A percentile compares a stretch with the other conserved stretches of the same genome.
These are phyloP conservation scores for Ustilago hordei DNA, from an alignment of 1,284 basidiomycete genomes.

Conservation along the genomic window DNA sequence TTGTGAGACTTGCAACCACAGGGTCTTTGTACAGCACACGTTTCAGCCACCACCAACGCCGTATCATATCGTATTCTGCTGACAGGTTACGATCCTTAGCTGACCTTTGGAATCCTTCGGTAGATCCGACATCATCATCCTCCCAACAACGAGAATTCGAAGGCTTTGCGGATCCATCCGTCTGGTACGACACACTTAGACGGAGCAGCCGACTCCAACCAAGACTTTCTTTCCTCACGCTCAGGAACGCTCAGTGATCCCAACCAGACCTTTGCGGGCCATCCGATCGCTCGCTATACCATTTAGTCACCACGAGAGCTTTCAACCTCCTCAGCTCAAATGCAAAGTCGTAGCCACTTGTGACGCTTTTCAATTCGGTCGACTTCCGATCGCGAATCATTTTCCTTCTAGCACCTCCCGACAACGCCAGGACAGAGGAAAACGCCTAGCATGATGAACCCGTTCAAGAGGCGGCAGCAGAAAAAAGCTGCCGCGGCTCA, in stretches of 20 bases:
- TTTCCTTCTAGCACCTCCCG: neutral
- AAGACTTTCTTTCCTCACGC: neutral
- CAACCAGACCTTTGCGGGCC: neutral
- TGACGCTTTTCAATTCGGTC: neutral
- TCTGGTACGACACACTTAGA: neutral
- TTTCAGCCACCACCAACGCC: conserved; percentile 3
- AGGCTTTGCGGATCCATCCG: neutral
- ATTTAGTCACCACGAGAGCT: neutral
- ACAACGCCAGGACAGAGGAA: neutral
- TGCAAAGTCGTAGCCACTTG: neutral
- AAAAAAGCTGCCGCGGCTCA: conserved; percentile 18
- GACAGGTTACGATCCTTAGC: neutral
- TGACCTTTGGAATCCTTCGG: neutral
- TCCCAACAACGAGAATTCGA: neutral
- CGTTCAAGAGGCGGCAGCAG: conserved; percentile 46
- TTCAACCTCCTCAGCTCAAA: neutral
- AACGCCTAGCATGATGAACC: conserved; percentile 39
- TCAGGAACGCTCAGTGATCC: neutral
- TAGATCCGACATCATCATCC: neutral
- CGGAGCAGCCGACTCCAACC: neutral
- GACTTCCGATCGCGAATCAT: neutral
- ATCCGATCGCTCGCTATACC: too few species aligned
- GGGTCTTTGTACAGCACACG: neutral
- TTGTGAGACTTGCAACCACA: neutral
- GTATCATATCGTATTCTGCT: neutral